Percentiles rank a stretch among this genome's conserved stretches.
Conservation (phyloP, 108 stramenopile species). For the Nitzschia sp. region DNA sequence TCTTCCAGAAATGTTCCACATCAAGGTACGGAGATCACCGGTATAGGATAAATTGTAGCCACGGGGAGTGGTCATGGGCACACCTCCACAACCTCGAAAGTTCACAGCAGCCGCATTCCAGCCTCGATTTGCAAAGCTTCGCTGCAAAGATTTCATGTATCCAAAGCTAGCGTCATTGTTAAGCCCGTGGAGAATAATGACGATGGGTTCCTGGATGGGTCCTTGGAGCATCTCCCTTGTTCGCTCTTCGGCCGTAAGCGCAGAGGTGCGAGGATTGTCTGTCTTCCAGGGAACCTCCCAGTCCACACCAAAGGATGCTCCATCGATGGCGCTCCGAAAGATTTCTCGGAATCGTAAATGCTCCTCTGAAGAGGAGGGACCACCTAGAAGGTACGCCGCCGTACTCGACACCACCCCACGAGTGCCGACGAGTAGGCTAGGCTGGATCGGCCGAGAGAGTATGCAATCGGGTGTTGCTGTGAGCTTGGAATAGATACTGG, state of each 20-base stretch:
- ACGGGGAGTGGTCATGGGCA: slow-evolving; percentile 62
- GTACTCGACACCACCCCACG: slow-evolving; percentile 62
- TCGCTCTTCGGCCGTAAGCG: slow-evolving; percentile 6
- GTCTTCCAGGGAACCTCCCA: slow-evolving; percentile 68
- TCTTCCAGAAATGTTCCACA: slow-evolving; percentile 56
- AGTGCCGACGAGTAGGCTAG: slow-evolving; percentile 79
- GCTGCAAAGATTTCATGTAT: slow-evolving; percentile 79
- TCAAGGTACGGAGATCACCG: slow-evolving; percentile 72
- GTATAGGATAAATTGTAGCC: slow-evolving; percentile 81
- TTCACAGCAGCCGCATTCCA: slow-evolving; percentile 84
- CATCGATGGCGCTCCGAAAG: slow-evolving; percentile 66
- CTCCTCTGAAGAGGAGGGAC: slow-evolving; percentile 33
- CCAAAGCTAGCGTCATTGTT: slow-evolving; percentile 90
- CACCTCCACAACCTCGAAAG: slow-evolving; percentile 75
- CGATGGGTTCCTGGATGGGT: slow-evolving; percentile 61
- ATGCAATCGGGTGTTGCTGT: slow-evolving; percentile 45
- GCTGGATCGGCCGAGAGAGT: slow-evolving; percentile 61
- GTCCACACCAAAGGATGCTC: slow-evolving; percentile 73
- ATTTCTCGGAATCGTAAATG: slow-evolving; percentile 64
- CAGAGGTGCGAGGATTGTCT: background rate
- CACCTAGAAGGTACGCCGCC: slow-evolving; percentile 69
- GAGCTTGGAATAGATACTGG: slow-evolving; percentile 29
- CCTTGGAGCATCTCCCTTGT: slow-evolving; percentile 37
- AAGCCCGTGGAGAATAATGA: slow-evolving; percentile 82
- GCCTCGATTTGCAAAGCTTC: slow-evolving; percentile 69